Percentiles rank a stretch among this genome's conserved stretches.
Conservation (phyloP, 1,139 yeast genomes). For the Hyphopichia khmerensis region DNA sequence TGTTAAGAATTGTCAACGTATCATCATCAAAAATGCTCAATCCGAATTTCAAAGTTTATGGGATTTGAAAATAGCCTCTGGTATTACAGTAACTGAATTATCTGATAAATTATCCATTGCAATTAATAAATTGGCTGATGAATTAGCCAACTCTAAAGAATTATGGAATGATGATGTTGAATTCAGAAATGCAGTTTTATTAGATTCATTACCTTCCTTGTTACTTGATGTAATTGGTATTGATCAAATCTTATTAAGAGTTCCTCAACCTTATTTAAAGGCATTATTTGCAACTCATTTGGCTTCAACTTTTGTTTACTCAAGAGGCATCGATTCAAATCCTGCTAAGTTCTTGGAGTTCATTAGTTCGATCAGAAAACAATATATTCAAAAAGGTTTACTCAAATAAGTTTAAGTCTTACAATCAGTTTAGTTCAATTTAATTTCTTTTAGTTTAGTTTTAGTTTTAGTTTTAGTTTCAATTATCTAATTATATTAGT, state of each 20-base stretch:
- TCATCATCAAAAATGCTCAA: conserved; percentile 74
- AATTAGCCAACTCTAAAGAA: conserved; percentile 76
- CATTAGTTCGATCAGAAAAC: conserved; percentile 48
- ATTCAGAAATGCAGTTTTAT: conserved; percentile 75
- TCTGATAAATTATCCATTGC: conserved; percentile 85
- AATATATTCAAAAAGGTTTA: conserved; percentile 31
- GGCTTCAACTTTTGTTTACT: conserved; percentile 87
- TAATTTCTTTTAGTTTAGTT: conserved; percentile 1
- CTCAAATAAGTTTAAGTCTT: conserved; percentile 12
- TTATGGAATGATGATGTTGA: conserved; percentile 80
- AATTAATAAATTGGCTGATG: conserved; percentile 87
- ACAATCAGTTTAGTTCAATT: neutral
- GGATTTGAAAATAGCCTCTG: conserved; percentile 69
- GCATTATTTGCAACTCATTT: conserved; percentile 90
- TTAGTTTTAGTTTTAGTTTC: neutral
- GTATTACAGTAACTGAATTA: conserved; percentile 69
- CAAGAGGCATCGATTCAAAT: conserved; percentile 77
- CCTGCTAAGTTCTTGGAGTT: conserved; percentile 83
- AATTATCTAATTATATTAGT: too few species aligned
- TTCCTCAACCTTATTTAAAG: conserved; percentile 83
- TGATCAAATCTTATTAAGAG: conserved; percentile 66
- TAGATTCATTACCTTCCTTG: conserved; percentile 76
- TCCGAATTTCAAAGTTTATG: conserved; percentile 86
- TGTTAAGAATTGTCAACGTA: conserved; percentile 78
- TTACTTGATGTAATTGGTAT: conserved; percentile 76